Evolutionary conservation across 768 basidiomycete genomes (phyloP).

Genomic region (Auriscalpium microsporum): DNA sequence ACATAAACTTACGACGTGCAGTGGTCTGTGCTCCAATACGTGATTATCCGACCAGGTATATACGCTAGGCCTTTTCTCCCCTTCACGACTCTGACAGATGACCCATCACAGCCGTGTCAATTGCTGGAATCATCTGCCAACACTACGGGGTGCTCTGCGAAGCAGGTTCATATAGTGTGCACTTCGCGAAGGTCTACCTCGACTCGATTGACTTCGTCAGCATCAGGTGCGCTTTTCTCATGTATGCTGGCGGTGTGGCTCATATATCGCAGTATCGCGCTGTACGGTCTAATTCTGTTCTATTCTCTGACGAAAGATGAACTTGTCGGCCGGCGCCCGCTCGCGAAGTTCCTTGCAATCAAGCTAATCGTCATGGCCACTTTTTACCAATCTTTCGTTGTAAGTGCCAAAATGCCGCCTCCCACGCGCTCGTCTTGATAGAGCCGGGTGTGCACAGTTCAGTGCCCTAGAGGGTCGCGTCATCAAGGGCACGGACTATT

Average conservation of each 20-base stretch:
- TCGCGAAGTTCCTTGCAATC: conserved; percentile 81
- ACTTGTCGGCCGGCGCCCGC: conserved; percentile 63
- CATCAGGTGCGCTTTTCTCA: conserved; percentile 49
- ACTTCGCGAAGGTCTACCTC: conserved; percentile 64
- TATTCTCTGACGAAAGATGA: conserved; percentile 78
- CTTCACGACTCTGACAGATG: background rate
- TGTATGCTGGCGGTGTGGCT: background rate
- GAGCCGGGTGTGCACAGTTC: conserved; percentile 37
- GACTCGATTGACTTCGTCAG: conserved; percentile 70
- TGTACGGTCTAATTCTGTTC: conserved; percentile 80
- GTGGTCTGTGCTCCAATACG: conserved; percentile 89
- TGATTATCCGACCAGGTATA: conserved; percentile 56
- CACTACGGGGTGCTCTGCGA: conserved; percentile 61
- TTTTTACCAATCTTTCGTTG: conserved; percentile 78
- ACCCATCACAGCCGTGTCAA: conserved; percentile 39
- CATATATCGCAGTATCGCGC: conserved; percentile 49
- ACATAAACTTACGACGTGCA: conserved; percentile 19
- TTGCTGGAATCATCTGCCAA: conserved; percentile 75
- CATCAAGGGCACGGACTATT: conserved; percentile 74
- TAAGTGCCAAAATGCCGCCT: conserved; percentile 16
- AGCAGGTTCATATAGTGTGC: conserved; percentile 45
- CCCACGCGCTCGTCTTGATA: background rate
- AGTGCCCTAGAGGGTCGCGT: conserved; percentile 54
- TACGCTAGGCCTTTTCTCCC: background rate
- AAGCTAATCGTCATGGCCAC: conserved; percentile 85